Evolutionary conservation across 345 rosid species (phyloP).

Genomic region (Lepidium sativum): DNA sequence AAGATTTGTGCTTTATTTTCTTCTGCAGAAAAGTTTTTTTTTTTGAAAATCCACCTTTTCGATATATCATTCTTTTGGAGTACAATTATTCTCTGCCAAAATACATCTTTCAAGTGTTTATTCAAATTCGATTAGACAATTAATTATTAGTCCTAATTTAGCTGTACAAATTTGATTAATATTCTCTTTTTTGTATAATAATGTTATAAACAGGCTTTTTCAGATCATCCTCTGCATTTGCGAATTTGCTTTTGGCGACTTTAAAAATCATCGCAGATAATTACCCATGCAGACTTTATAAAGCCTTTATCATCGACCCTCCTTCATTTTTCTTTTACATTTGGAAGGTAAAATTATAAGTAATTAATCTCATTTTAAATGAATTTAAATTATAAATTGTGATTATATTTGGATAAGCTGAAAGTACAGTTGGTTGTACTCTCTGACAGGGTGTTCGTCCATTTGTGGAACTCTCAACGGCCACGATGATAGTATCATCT

Average conservation of each 20-base stretch:
- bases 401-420: not conserved
- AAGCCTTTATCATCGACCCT: conserved; percentile 87
- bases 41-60: not conserved
- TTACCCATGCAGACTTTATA: conserved; percentile 77
- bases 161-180: conserved; percentile 4
- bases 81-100: conserved; percentile 24
- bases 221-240: conserved; percentile 92
- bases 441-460: conserved; percentile 73
- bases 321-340: conserved; percentile 82
- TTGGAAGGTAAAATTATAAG: conserved; percentile 61
- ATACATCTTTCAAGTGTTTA: not conserved
- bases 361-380: not conserved
- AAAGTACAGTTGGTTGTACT: not conserved
- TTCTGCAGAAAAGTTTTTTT: not conserved
- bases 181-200: not conserved
- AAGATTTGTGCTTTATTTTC: conserved; percentile 5
- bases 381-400: too few relatives aligned
- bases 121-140: conserved; percentile 4
- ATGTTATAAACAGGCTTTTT: conserved; percentile 58
- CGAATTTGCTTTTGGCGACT: conserved; percentile 59
- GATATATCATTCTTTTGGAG: conserved; percentile 8
- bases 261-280: conserved; percentile 72
- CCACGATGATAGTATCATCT: conserved; percentile 57
- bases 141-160: too few relatives aligned
- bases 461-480: conserved; percentile 73